Conservation (phyloP, 495 filamentous ascomycete species). For the Tuber indicum region DNA sequence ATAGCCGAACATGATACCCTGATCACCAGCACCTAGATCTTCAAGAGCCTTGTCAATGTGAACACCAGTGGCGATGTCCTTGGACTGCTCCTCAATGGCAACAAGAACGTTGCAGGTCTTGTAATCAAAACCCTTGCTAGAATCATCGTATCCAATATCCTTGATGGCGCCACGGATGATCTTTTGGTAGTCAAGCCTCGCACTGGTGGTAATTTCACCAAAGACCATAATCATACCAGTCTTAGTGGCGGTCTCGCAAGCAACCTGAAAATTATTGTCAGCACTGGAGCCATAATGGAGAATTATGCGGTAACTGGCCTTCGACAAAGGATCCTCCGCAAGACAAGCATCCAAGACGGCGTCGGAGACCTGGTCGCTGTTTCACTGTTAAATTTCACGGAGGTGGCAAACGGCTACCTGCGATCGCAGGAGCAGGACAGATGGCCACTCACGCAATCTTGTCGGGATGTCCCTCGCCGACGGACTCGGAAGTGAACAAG, state of each 20-base stretch:
- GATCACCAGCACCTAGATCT: constrained; percentile 97
- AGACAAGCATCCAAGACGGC: constrained; percentile 98
- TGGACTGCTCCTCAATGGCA: constrained; percentile 98
- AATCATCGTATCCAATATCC: constrained; percentile 97
- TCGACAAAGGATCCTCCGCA: constrained; percentile 86
- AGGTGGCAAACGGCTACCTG: background rate
- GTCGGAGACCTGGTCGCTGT: constrained; percentile 91
- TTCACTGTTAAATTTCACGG: constrained; percentile 22
- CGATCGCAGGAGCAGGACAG: constrained; percentile 12
- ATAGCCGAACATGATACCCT: constrained; percentile 99
- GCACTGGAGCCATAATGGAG: background rate
- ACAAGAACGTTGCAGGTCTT: constrained; percentile 98
- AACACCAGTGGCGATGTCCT: constrained; percentile 97
- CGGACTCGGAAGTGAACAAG: constrained; percentile 98
- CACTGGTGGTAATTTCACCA: constrained; percentile 97
- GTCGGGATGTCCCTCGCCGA: constrained; percentile 95
- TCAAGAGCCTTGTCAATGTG: constrained; percentile 94
- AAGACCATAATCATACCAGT: constrained; percentile 99
- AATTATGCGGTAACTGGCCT: constrained; percentile 48
- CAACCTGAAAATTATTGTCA: constrained; percentile 49
- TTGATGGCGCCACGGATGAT: constrained; percentile 91
- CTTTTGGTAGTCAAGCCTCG: constrained; percentile 93
- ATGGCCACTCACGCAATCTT: constrained; percentile 70
- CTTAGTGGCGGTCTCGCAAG: constrained; percentile 99
- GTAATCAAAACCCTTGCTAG: constrained; percentile 98